phyloP scores from a whole-genome alignment of 108 stramenopile genomes.

The Nitzschia palea region DNA sequence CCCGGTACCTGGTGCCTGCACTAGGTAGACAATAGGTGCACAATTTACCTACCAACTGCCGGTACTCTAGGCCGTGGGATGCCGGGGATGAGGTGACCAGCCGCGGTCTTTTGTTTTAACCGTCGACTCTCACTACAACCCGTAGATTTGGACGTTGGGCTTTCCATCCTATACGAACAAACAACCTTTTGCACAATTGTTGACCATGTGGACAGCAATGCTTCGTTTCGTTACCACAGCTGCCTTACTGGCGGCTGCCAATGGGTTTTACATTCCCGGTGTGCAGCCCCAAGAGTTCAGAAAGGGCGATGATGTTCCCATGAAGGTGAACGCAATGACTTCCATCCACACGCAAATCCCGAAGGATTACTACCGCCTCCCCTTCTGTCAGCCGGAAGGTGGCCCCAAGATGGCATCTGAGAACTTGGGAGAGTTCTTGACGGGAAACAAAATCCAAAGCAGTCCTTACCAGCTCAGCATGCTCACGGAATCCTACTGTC shows the following conservation, averaged over 20 bases:
- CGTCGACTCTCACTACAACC: too few species aligned
- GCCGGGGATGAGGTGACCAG: too few species aligned
- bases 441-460: constrained; percentile 96
- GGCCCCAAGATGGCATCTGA: constrained; percentile 88
- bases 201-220: background rate
- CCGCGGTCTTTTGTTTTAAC: too few species aligned
- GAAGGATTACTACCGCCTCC: constrained; percentile 93
- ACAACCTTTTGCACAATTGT: background rate
- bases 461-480: constrained; percentile 92
- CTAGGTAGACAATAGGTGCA: too few species aligned
- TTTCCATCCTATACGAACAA: too few species aligned
- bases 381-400: constrained; percentile 91
- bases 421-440: constrained; percentile 92
- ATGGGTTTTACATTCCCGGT: constrained; percentile 87
- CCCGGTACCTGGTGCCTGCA: too few species aligned
- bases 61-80: too few species aligned
- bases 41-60: too few species aligned
- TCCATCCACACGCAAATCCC: constrained; percentile 94
- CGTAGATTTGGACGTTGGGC: too few species aligned
- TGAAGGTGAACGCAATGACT: constrained; percentile 91
- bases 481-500: constrained; percentile 84
- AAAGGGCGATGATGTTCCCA: constrained; percentile 61
- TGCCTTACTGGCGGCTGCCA: background rate
- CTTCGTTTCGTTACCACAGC: background rate
- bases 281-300: constrained; percentile 77